phyloP scores from a whole-genome alignment of 1,284 basidiomycete species.

The Dichomitus squalens region DNA sequence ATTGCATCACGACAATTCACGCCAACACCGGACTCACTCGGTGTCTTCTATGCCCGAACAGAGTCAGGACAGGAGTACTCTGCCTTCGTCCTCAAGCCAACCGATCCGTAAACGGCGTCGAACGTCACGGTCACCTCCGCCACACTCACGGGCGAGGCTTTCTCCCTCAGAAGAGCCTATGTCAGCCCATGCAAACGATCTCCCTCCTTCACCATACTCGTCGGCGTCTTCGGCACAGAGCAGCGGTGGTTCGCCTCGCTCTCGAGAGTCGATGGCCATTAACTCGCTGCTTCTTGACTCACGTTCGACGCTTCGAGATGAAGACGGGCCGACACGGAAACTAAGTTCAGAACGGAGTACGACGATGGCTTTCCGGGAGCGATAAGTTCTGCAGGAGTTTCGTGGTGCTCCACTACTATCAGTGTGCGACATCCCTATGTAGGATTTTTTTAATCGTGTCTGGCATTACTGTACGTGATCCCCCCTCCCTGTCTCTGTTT shows the following conservation, averaged over 20 bases:
- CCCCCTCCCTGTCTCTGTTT: neutral
- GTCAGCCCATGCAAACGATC: conserved; percentile 23
- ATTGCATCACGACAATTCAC: conserved; percentile 17
- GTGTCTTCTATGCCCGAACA: conserved; percentile 18
- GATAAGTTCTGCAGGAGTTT: conserved; percentile 10
- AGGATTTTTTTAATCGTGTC: conserved; percentile 14
- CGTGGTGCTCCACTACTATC: conserved; percentile 2
- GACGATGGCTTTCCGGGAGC: conserved; percentile 18
- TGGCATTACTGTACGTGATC: neutral
- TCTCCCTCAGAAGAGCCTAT: conserved; percentile 11
- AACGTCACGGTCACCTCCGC: conserved; percentile 30
- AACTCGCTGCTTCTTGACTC: conserved; percentile 45
- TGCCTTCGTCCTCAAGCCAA: conserved; percentile 9
- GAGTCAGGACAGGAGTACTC: conserved; percentile 6
- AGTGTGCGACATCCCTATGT: conserved; percentile 10
- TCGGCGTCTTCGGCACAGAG: conserved; percentile 31
- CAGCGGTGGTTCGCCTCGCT: conserved; percentile 34
- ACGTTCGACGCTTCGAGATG: conserved; percentile 11
- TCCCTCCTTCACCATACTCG: conserved; percentile 34
- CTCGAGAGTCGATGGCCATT: conserved; percentile 37
- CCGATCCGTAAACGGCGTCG: conserved; percentile 33
- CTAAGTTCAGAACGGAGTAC: conserved; percentile 26
- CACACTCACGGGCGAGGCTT: conserved; percentile 16
- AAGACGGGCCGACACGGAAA: conserved; percentile 23
- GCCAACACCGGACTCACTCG: conserved; percentile 24